Base-by-base conservation (phyloP, 1,284 basidiomycete genomes). In the Ceratobasidium theobromae region DNA sequence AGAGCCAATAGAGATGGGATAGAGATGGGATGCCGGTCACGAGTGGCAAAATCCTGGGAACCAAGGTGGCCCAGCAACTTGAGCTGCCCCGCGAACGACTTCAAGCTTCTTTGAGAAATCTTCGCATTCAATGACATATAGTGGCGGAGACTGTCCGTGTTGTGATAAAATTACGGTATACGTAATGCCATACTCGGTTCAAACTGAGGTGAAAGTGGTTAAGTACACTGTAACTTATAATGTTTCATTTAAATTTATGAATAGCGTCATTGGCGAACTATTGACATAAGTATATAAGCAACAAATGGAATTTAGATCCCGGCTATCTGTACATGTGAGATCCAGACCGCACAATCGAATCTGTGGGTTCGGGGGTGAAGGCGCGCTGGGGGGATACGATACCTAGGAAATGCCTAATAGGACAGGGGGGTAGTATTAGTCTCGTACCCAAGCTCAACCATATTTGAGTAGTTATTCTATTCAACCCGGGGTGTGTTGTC, bases 241-340 rank as follows among this genome's bases (percentile, higher is more conserved):
- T n/a, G n/a, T n/a, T n/a, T n/a, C n/a, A 21, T 54, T 54, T 54
- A 28, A 27, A 54, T 4, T n/a, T n/a, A 54, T 30, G 53, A 54
- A 54, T 18, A 33, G 53, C 16, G 3, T 54, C 4, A 14, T 40
- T 3, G 53, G 53, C 11, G 32, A 38, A 27, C 33, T 54, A 2
- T 18, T 21, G 4, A 54, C 8, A 8, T 33, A 18, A 21, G 53
- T 23, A 54, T 8, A 8, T 33, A 18, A 21, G 53, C 4, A 18
- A 54, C 33, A 54, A 14, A 54, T 18, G 53, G 53, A 18, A 54
- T 54, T 28, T 54, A 33, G 23, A 54, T 54, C 33, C 40, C 40
- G 53, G 53, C 53, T 38, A 8, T 40, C 53, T 52, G 27, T 52
- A 14, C 18, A 23, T 12, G 9, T 12, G 32, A 3, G 23, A 8